phyloP scores from a whole-genome alignment of 2,329 filamentous ascomycete species.

The Cephalotrichum gorgonifer region DNA sequence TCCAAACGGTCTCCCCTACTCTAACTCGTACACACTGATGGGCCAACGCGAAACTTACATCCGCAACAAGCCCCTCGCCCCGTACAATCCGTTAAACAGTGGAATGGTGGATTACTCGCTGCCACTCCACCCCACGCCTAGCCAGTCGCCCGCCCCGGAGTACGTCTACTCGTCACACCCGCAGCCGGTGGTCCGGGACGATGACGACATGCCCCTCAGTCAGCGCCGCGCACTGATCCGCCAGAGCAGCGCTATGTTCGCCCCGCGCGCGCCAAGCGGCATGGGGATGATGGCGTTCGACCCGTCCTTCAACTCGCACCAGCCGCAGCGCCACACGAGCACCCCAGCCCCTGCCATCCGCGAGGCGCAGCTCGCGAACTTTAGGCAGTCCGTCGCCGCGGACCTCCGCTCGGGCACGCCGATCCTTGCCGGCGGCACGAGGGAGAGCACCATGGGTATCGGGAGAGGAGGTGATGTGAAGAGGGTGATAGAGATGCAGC shows the following conservation, averaged over 20 bases:
- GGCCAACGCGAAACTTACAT: constrained; percentile 45
- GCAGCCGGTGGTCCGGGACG: constrained; percentile 20
- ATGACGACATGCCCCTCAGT: constrained; percentile 63
- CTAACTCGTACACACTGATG: constrained; percentile 44
- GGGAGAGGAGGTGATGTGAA: constrained; percentile 28
- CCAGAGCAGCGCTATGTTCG: constrained; percentile 31
- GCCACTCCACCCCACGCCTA: constrained; percentile 16
- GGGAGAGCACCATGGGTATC: constrained; percentile 25
- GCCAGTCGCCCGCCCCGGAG: constrained; percentile 30
- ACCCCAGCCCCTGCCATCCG: constrained; percentile 32
- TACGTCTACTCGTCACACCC: constrained; percentile 23
- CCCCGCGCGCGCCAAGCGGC: constrained; percentile 6
- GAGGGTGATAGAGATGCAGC: constrained; percentile 41
- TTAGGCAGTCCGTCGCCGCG: constrained; percentile 54
- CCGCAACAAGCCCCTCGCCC: constrained; percentile 35
- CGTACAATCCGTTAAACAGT: neutral
- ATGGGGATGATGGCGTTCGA: neutral
- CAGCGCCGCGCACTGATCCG: constrained; percentile 54
- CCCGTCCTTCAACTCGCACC: constrained; percentile 40
- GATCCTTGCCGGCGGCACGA: constrained; percentile 19
- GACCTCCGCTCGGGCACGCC: constrained; percentile 41
- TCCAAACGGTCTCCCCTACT: constrained; percentile 37
- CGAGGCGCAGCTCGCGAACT: constrained; percentile 53
- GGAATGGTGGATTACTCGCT: neutral
- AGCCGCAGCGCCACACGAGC: constrained; percentile 36